A percentile compares a stretch with the other conserved stretches of the same genome.
Conservation (phyloP, 2,329 filamentous ascomycete genomes). For the Neurospora sp. region DNA sequence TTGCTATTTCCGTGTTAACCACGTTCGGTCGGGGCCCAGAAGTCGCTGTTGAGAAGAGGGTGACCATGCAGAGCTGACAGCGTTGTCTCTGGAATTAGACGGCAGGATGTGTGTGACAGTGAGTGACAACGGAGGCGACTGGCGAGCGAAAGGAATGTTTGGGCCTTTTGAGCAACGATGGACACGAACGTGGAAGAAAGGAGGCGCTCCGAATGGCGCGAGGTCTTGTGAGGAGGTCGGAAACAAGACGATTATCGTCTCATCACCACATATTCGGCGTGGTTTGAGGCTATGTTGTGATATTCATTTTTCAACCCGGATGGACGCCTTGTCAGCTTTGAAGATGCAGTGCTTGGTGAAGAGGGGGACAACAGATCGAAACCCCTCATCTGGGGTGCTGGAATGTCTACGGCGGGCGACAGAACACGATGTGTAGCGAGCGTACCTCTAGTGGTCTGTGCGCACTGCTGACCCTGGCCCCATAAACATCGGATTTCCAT, state of each 20-base stretch:
- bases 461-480: not conserved
- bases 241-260: not conserved
- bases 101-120: not conserved
- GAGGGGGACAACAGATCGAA: not conserved
- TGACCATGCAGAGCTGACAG: not conserved
- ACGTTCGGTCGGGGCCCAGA: not conserved
- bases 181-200: not conserved
- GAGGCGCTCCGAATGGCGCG: not conserved
- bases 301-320: not conserved
- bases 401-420: not conserved
- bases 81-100: not conserved
- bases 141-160: not conserved
- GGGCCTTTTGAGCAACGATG: not conserved
- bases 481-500: not conserved
- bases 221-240: not conserved
- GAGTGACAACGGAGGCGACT: not conserved
- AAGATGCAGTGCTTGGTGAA: not conserved
- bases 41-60: not conserved
- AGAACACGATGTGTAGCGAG: not conserved
- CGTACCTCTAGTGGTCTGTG: not conserved
- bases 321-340: not conserved
- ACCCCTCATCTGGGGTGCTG: not conserved
- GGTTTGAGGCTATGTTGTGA: not conserved
- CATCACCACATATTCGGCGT: not conserved
- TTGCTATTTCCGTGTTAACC: not conserved